A percentile compares a stretch with the other conserved stretches of the same genome.
phyloP scores from a whole-genome alignment of 208 protist species.

The Phytomonas francai region DNA sequence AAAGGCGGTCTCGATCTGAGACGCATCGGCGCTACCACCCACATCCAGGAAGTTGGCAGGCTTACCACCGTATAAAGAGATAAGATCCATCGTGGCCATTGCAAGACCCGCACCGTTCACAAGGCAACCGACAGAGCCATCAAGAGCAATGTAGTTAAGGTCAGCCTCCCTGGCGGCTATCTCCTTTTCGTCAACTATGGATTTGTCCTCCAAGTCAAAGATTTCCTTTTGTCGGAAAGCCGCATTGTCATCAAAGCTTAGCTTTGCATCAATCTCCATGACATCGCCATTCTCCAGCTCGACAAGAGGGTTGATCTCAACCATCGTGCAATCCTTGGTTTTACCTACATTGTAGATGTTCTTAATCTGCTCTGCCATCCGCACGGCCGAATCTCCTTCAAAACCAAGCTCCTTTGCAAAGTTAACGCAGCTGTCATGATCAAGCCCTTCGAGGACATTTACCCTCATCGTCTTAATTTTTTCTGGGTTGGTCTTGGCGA shows the following conservation, averaged over 20 bases:
- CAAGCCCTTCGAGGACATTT: conserved; percentile 91
- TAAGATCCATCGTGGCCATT: conserved; percentile 99
- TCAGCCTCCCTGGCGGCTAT: conserved; percentile 94
- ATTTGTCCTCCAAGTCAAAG: conserved; percentile 91
- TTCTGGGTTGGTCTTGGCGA: conserved; percentile 92
- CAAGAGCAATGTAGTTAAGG: conserved; percentile 99
- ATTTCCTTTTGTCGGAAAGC: conserved; percentile 96
- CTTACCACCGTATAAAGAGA: conserved; percentile 95
- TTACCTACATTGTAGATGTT: conserved; percentile 97
- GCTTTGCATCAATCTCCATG: conserved; percentile 97
- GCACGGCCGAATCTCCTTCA: conserved; percentile 50
- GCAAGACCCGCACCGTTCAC: conserved; percentile 99
- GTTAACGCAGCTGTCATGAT: conserved; percentile 65
- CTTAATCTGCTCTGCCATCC: conserved; percentile 91
- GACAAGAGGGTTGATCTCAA: conserved; percentile 99
- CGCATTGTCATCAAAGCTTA: conserved; percentile 99
- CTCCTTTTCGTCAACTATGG: conserved; percentile 93
- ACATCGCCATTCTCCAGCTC: conserved; percentile 93
- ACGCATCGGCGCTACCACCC: conserved; percentile 90
- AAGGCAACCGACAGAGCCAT: conserved; percentile 97
- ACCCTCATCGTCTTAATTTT: conserved; percentile 93
- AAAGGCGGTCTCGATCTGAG: conserved; percentile 95
- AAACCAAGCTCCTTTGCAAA: conserved; percentile 92
- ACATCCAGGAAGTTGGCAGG: conserved; percentile 99
- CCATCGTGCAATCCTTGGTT: conserved; percentile 94